Conservation (phyloP, 1,284 basidiomycete species). For the Tilletiaria anomala region DNA sequence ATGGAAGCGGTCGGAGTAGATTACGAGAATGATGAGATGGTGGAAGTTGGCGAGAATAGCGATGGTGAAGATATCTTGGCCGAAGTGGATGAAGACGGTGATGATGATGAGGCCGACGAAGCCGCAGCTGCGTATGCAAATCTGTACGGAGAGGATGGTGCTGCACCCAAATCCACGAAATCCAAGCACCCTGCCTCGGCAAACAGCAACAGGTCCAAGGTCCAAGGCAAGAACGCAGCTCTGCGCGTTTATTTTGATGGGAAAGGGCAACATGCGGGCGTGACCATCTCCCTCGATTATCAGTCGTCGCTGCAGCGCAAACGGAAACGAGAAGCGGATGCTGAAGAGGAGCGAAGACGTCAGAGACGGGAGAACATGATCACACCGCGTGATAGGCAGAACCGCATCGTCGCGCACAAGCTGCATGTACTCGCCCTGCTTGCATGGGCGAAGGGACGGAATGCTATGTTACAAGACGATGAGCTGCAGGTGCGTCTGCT, state of each 20-base stretch:
- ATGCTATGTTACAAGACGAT: constrained; percentile 68
- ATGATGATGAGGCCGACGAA: too few relatives aligned
- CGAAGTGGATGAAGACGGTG: too few relatives aligned
- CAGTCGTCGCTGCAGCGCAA: constrained; percentile 9
- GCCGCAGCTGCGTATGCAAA: too few relatives aligned
- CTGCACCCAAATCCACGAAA: too few relatives aligned
- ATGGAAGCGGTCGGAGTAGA: too few relatives aligned
- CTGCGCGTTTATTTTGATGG: constrained; percentile 24
- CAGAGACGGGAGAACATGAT: constrained; percentile 9
- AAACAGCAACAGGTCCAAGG: too few relatives aligned
- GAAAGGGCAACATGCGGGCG: constrained; percentile 17
- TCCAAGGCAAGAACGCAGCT: too few relatives aligned
- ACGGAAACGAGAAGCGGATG: constrained; percentile 7
- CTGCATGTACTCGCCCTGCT: constrained; percentile 51
- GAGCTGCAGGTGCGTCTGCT: constrained; percentile 57
- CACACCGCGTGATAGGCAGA: constrained; percentile 32
- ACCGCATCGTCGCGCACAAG: constrained; percentile 30
- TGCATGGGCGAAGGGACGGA: constrained; percentile 59
- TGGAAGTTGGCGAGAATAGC: too few relatives aligned
- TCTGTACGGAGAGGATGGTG: too few relatives aligned
- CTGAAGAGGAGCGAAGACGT: constrained; percentile 6
- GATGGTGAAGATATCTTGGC: too few relatives aligned
- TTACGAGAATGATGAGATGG: too few relatives aligned
- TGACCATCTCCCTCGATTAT: constrained; percentile 3
- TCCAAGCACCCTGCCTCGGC: too few relatives aligned